Evolutionary conservation across 257 asterid species (phyloP), one percentile per base, ranked within the genome.

Genomic region (Nicotiana undulata): DNA sequence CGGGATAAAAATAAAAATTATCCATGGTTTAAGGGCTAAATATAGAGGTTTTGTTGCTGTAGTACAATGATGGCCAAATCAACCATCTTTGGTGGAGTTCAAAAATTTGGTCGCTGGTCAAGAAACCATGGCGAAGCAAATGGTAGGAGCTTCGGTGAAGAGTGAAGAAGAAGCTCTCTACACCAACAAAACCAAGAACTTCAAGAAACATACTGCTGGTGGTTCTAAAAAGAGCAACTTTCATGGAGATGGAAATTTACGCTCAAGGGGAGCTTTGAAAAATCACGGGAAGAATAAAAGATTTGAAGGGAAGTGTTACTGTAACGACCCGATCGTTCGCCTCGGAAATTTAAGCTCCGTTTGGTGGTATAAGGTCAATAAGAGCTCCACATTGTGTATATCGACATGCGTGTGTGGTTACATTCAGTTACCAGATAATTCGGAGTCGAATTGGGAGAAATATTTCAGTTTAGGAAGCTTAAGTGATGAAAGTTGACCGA

Each of bases 91-190:
- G n/a, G 81, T 63, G 1, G 78, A 64, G 20, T 80, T 84, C 0
- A 82, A 84, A 10, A 84, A 64, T 80, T 66, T 80, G 59, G 60
- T 80, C 3, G 61, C 46, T 18, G 51, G 70, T 8, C 80, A 81
- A 32, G 85, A 84, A 77, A 80, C 77, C 1, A 4, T 84, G 44
- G 80, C 80, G 60, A 84, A 76, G 70, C 63, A 85, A 82, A 82
- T 79, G 76, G 66, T 24, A 32, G 53, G 77, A 65, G 46, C 37
- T 12, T 59, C 75, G 37, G 10, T 68, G 1, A 85, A 85, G 44
- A 8, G 26, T 60, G 75, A 82, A 7, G 67, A 82, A 2, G 81
- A 75, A 26, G 80, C 82, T 6, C 60, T 86, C 52, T 81, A 59
- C 2, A n/a, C 49, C 56, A 64, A 64, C 1, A 64, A 64, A 16